Percentiles rank a stretch among this genome's conserved stretches.
phyloP scores from a whole-genome alignment of 2,329 filamentous ascomycete species.

The Cladosporium austrohemisphaericum region DNA sequence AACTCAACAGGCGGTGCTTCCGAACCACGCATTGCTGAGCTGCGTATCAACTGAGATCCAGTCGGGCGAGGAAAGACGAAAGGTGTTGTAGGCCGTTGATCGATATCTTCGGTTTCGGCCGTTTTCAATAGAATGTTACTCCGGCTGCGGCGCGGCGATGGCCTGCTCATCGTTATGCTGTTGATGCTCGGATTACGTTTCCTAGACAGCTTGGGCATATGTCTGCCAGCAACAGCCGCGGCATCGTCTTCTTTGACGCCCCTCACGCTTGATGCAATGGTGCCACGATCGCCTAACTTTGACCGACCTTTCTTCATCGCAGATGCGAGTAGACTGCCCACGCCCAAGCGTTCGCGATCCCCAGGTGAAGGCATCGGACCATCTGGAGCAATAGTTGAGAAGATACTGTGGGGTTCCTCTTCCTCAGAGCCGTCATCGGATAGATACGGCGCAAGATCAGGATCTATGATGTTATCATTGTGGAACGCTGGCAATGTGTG shows the following conservation, averaged over 20 bases:
- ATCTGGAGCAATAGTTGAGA: slow-evolving; percentile 67
- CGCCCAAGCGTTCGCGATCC: slow-evolving; percentile 70
- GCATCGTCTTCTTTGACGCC: slow-evolving; percentile 59
- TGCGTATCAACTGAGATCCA: slow-evolving; percentile 54
- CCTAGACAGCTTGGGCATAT: slow-evolving; percentile 61
- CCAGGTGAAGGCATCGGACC: slow-evolving; percentile 42
- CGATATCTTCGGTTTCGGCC: slow-evolving; percentile 23
- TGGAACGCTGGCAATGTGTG: slow-evolving; percentile 83
- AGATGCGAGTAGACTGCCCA: slow-evolving; percentile 65
- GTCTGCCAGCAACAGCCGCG: slow-evolving; percentile 61
- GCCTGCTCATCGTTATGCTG: slow-evolving; percentile 66
- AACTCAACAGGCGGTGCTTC: slow-evolving; percentile 75
- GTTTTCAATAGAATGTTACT: slow-evolving; percentile 51
- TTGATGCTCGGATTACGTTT: slow-evolving; percentile 81
- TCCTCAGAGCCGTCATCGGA: slow-evolving; percentile 87
- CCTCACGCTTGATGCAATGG: slow-evolving; percentile 65
- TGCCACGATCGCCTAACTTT: slow-evolving; percentile 66
- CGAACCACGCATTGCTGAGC: slow-evolving; percentile 74
- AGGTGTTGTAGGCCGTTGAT: slow-evolving; percentile 19
- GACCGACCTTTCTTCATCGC: slow-evolving; percentile 74
- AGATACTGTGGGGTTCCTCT: slow-evolving; percentile 83
- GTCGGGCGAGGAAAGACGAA: slow-evolving; percentile 15
- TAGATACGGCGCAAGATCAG: slow-evolving; percentile 90
- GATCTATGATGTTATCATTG: slow-evolving; percentile 97
- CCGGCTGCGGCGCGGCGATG: slow-evolving; percentile 65